These are phyloP conservation scores for Backusella luteola DNA, from an alignment of 192 early-diverging fungal genomes.

Conservation along the genomic window DNA sequence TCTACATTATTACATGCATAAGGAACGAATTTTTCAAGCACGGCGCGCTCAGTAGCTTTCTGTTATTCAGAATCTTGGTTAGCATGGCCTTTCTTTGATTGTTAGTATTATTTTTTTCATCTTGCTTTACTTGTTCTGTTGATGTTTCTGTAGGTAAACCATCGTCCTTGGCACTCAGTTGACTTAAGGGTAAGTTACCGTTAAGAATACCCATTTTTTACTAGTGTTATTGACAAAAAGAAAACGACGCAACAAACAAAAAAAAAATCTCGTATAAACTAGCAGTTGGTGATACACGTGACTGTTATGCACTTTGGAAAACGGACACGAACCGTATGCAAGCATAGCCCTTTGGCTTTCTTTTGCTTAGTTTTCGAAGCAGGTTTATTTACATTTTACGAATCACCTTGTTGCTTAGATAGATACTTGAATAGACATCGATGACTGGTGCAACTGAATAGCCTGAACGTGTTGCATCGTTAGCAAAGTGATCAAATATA, in stretches of 20 bases:
- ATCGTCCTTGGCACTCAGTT: conserved; percentile 48
- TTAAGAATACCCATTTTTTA: conserved; percentile 18
- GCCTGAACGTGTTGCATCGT: no score
- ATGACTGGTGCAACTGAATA: no score
- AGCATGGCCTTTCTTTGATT: background rate
- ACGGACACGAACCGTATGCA: background rate
- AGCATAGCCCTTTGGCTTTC: background rate
- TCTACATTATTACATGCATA: conserved; percentile 20
- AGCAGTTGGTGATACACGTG: background rate
- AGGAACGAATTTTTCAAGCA: conserved; percentile 17
- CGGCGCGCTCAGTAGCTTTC: conserved; percentile 28
- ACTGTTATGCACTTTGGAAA: background rate
- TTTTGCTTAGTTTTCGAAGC: no score
- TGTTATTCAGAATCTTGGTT: conserved; percentile 18
- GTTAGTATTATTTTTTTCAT: conserved; percentile 9
- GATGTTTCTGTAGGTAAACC: conserved; percentile 59
- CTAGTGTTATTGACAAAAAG: conserved; percentile 10
- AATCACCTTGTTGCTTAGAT: no score
- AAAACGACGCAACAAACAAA: conserved; percentile 12
- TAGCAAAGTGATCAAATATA: no score
- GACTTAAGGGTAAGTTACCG: conserved; percentile 1
- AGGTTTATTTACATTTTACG: no score
- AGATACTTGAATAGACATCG: no score
- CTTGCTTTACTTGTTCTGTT: conserved; percentile 44
- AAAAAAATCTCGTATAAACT: background rate